Evolutionary conservation across 2,329 filamentous ascomycete genomes (phyloP), one percentile per base, ranked within the genome.

Genomic region (Parastagonospora avenae): DNA sequence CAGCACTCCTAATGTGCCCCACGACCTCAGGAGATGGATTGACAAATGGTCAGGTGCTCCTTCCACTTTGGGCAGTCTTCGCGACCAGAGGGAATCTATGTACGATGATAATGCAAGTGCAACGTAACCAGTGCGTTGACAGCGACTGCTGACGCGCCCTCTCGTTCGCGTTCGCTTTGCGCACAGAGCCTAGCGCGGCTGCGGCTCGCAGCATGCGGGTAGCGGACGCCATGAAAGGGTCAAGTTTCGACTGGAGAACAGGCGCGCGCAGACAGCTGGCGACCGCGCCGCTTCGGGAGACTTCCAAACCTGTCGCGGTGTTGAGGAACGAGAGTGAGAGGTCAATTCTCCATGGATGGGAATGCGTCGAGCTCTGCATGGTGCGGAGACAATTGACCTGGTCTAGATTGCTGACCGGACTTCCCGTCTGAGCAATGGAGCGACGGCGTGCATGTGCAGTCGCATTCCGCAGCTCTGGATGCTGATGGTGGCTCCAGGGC

Each of bases 231-330:
- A 52, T 45, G 15, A 19, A 16, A 7, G 39, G n/a, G 30, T 30
- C 16, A 14, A 10, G 8, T 45, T 39, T 38, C 54, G 49, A 59
- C 57, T 57, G 60, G 48, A 50, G 42, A 41, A 51, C 51, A 57
- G 60, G 53, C 62, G 62, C 58, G 50, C 31, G 19, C 16, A 45
- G 50, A 45, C 49, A 46, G 16, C 39, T 37, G 15, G 27, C 39
- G 42, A 32, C 38, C 40, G 45, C 51, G 43, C 50, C 16, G 31
- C 42, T 43, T 36, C 19, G 35, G 35, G 19, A 32, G 19, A 24
- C 19, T 3, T 24, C 19, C 19, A 24, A 24, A 24, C 19, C 19
- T 24, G 35, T 37, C 19, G 16, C 19, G 15, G 35, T 37, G 35
- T 37, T 16, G 35, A 37, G 35, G 11, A 14, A n/a, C n/a, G n/a